Evolutionary conservation across 208 protist species (phyloP).

Genomic region (Angomonas deanei): DNA sequence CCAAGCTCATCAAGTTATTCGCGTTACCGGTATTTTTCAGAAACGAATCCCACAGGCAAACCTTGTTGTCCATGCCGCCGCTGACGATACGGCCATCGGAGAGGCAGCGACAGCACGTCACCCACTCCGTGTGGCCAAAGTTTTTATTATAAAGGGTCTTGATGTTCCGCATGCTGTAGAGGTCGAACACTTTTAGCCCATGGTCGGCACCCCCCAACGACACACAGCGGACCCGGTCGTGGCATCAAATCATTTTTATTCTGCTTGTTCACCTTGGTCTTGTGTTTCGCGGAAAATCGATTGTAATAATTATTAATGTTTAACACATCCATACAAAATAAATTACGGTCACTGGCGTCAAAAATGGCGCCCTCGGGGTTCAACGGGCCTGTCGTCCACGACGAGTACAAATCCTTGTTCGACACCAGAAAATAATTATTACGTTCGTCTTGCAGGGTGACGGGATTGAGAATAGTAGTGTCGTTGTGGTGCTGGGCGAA

Average conservation of each 20-base stretch:
- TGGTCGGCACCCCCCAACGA: conserved; percentile 84
- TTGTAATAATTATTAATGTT: background rate
- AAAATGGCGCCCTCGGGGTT: conserved; percentile 46
- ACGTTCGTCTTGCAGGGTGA: conserved; percentile 1
- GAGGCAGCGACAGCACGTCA: conserved; percentile 75
- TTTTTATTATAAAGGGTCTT: conserved; percentile 72
- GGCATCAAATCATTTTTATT: background rate
- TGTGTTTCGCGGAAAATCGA: background rate
- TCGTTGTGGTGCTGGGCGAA: too few relatives aligned
- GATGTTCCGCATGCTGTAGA: conserved; percentile 37
- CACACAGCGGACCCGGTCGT: conserved; percentile 23
- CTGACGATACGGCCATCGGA: conserved; percentile 62
- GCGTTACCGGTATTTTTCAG: conserved; percentile 10
- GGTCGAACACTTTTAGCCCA: conserved; percentile 79
- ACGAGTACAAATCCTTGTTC: conserved; percentile 17
- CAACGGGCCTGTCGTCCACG: conserved; percentile 41
- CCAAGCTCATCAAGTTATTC: background rate
- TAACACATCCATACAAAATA: conserved; percentile 85
- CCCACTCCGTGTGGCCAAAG: conserved; percentile 86
- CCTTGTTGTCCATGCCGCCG: conserved; percentile 87
- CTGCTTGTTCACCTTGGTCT: background rate
- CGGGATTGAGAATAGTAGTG: background rate
- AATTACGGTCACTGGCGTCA: conserved; percentile 74
- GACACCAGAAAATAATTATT: background rate
- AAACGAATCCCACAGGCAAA: conserved; percentile 80